Evolutionary conservation across 2,329 filamentous ascomycete genomes (phyloP).

Genomic region (Corinectria fuckeliana): DNA sequence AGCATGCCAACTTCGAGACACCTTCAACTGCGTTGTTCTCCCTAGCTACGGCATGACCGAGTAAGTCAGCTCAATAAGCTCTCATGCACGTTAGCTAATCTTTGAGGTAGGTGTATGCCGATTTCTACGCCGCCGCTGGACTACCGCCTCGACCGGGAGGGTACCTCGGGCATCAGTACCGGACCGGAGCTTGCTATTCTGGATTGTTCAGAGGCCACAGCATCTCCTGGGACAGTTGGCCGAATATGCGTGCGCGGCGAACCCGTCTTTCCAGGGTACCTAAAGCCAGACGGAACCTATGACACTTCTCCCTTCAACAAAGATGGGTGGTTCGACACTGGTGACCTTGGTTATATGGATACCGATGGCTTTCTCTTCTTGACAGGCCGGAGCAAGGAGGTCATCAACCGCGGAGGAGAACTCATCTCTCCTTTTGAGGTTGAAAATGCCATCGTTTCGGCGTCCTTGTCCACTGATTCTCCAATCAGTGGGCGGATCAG

Average conservation of each 20-base stretch:
- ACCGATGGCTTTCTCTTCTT: slow-evolving; percentile 59
- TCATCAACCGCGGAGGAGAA: slow-evolving; percentile 64
- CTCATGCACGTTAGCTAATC: not conserved
- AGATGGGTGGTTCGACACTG: slow-evolving; percentile 61
- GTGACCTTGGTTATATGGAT: slow-evolving; percentile 61
- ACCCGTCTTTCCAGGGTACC: slow-evolving; percentile 58
- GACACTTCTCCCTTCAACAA: slow-evolving; percentile 54
- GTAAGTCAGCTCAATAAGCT: slow-evolving; percentile 32
- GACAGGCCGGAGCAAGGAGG: slow-evolving; percentile 62
- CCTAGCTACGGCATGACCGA: slow-evolving; percentile 67
- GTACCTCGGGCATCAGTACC: slow-evolving; percentile 59
- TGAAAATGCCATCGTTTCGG: slow-evolving; percentile 61
- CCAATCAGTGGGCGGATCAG: slow-evolving; percentile 54
- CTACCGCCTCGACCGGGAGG: slow-evolving; percentile 58
- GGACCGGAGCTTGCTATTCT: slow-evolving; percentile 60
- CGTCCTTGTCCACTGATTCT: slow-evolving; percentile 49
- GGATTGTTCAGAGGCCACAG: slow-evolving; percentile 46
- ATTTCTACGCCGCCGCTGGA: slow-evolving; percentile 61
- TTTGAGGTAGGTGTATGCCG: slow-evolving; percentile 56
- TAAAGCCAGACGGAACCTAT: slow-evolving; percentile 49
- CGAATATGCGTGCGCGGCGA: slow-evolving; percentile 59
- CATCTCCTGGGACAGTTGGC: slow-evolving; percentile 47
- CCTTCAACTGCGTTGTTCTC: slow-evolving; percentile 58
- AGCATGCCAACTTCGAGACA: slow-evolving; percentile 54
- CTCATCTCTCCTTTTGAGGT: slow-evolving; percentile 66